Conservation (phyloP, 345 rosid species). For the Salix suchowensis region DNA sequence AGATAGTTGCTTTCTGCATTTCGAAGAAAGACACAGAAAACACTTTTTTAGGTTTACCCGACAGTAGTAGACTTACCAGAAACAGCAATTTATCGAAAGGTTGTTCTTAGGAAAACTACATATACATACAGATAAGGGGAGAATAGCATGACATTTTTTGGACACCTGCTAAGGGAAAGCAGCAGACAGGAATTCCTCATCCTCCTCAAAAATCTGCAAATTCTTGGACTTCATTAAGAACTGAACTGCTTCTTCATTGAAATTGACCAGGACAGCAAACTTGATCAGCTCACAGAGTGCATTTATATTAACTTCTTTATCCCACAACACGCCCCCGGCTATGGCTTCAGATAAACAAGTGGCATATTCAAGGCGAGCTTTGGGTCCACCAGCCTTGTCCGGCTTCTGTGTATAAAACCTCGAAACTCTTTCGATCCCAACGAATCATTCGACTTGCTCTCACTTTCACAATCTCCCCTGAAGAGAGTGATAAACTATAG, state of each 20-base stretch:
- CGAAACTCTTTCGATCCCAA: constrained; percentile 49
- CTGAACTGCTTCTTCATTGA: constrained; percentile 45
- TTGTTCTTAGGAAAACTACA: no score
- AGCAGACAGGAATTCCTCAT: constrained; percentile 36
- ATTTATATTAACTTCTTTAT: constrained; percentile 24
- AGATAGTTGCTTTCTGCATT: no score
- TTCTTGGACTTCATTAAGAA: constrained; percentile 57
- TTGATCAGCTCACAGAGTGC: constrained; percentile 52
- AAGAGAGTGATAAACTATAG: constrained; percentile 37
- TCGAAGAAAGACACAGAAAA: no score
- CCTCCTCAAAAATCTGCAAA: constrained; percentile 48
- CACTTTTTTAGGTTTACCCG: no score
- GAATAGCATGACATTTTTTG: no score
- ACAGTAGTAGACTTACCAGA: no score
- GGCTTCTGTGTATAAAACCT: constrained; percentile 40
- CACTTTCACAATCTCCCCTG: constrained; percentile 28
- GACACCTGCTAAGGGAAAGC: no score
- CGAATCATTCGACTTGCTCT: constrained; percentile 34
- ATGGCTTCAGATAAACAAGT: constrained; percentile 46
- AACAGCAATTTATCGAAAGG: no score
- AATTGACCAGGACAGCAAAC: constrained; percentile 49
- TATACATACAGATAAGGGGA: no score
- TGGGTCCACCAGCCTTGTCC: constrained; percentile 29
- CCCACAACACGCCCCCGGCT: constrained; percentile 49
- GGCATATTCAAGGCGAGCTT: constrained; percentile 37